Base-by-base conservation (phyloP, 2,329 filamentous ascomycete species). In the Aspergillus arachidicola region DNA sequence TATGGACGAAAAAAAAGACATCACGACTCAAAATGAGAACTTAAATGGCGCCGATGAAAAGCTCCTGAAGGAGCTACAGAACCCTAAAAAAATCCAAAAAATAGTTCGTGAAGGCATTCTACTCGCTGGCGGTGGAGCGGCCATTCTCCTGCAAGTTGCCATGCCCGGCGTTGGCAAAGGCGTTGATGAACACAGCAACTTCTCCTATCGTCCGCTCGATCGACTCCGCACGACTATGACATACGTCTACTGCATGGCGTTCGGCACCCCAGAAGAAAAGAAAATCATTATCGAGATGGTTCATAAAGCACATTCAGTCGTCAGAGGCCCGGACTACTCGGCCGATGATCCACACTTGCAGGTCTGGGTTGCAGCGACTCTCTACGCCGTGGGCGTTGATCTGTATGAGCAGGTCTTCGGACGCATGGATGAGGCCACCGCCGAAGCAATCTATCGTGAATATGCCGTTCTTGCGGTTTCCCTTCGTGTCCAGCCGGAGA, bases 141-240 rank as follows among this genome's bases (percentile, higher is more conserved):
- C 58, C 4, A n/a, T 64, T 21, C 62, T 64, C 5, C 62, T 64
- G 2, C 58, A 64, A 26, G 54, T 64, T 23, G 62, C 62, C n/a
- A 55, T 58, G 46, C 58, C 62, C 6, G 53, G 59, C 4, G 55
- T 64, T 32, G 62, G 38, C 54, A 55, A 38, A 23, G 62, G 54
- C 36, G 62, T 64, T 19, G 43, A 53, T 48, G 46, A 61, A 54
- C 62, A 64, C 28, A 61, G 58, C 48, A 30, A 57, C 43, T 64
- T 64, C 14, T 55, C 62, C 9, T 34, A 30, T 4, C 46, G 59
- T 28, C 59, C 48, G 9, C 50, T 64, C 16, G 54, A 57, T 41
- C 62, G 58, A 10, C 45, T 46, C 6, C 26, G 58, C 10, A 54
- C 46, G 46, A 64, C 58, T 2, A 32, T 51, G 21, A 57, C 58